Percentiles rank a stretch among this genome's conserved stretches.
Evolutionary conservation across 139 green algal species (phyloP).

Genomic region (Gonium pectorale): DNA sequence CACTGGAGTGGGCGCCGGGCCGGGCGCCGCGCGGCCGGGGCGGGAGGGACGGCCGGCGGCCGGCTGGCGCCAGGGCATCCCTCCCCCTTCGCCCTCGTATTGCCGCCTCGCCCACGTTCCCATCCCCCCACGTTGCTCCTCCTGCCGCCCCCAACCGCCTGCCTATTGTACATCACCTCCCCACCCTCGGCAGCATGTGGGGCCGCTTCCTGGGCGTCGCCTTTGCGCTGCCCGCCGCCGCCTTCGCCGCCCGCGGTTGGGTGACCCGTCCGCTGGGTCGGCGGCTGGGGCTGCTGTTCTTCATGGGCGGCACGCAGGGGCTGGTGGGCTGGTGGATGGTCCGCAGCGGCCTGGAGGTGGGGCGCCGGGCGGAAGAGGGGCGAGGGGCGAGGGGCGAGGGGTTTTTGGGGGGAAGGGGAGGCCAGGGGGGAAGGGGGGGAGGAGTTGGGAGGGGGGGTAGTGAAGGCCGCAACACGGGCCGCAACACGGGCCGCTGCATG

Average conservation of each 20-base stretch:
- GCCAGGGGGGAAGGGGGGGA: not conserved
- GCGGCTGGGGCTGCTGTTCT: slow-evolving; percentile 88
- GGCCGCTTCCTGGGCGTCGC: slow-evolving; percentile 79
- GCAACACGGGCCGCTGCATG: no score
- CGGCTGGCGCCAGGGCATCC: no score
- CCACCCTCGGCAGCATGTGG: slow-evolving; percentile 73
- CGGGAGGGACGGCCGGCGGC: no score
- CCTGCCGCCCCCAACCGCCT: no score
- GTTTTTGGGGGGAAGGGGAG: not conserved
- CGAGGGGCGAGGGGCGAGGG: not conserved
- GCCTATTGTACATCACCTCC: no score
- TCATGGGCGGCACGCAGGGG: slow-evolving; percentile 92
- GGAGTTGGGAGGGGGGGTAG: not conserved
- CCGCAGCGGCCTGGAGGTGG: slow-evolving; percentile 80
- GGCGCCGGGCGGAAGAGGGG: not conserved
- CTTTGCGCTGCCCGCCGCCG: slow-evolving; percentile 86
- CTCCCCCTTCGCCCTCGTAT: no score
- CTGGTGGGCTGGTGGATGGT: slow-evolving; percentile 99
- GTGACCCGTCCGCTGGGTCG: slow-evolving; percentile 81
- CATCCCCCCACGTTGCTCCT: no score
- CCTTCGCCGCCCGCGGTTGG: slow-evolving; percentile 78
- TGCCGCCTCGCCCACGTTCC: no score
- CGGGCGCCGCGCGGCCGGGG: no score
- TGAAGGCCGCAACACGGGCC: not conserved
- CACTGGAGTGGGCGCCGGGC: no score